Conservation (phyloP, 2,329 filamentous ascomycete species). For the Chrysoporthe puriensis region DNA sequence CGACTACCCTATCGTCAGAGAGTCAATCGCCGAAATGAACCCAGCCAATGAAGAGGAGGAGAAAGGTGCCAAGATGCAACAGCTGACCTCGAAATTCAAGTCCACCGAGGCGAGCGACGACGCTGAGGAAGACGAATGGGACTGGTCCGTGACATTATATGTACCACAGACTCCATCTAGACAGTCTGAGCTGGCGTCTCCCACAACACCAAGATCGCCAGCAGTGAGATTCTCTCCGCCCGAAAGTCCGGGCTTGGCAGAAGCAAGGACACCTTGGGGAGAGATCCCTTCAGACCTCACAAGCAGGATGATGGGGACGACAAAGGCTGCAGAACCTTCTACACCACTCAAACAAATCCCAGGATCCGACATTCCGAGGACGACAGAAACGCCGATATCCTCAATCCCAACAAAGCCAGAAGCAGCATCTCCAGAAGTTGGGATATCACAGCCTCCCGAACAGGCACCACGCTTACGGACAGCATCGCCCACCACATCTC, state of each 20-base stretch:
- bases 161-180: not conserved
- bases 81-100: not conserved
- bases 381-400: not conserved
- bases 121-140: not conserved
- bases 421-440: not conserved
- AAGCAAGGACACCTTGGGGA: not conserved
- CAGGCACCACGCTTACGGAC: not conserved
- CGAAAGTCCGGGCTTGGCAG: not conserved
- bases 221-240: not conserved
- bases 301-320: not conserved
- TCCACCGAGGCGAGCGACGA: not conserved
- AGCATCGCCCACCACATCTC: not conserved
- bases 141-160: not conserved
- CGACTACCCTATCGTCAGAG: constrained; percentile 2
- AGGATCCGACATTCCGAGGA: not conserved
- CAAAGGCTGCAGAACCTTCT: not conserved
- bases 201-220: not conserved
- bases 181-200: not conserved
- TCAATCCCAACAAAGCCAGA: not conserved
- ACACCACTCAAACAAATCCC: not conserved
- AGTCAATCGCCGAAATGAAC: not conserved
- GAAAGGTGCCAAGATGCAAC: not conserved
- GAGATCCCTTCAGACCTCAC: not conserved
- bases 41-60: not conserved
- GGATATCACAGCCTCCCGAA: not conserved